Conservation (phyloP, 2,329 filamentous ascomycete genomes). For the Mycogone perniciosa region DNA sequence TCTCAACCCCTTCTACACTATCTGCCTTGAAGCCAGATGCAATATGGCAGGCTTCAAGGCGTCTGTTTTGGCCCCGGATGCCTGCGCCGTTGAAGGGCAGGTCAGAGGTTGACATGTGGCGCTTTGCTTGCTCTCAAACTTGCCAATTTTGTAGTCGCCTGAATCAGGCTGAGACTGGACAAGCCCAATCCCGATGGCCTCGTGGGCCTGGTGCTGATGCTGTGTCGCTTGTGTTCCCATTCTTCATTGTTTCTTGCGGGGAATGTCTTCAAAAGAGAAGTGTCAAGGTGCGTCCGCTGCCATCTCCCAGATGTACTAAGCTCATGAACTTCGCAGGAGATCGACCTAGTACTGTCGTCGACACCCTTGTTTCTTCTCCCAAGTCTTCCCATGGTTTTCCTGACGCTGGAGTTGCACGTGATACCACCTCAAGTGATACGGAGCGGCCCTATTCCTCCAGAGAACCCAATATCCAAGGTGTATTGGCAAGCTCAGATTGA, state of each 20-base stretch:
- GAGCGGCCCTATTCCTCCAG: slow-evolving; percentile 38
- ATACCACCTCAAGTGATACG: slow-evolving; percentile 52
- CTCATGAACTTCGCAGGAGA: slow-evolving; percentile 49
- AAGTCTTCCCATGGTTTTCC: slow-evolving; percentile 63
- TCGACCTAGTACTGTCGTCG: slow-evolving; percentile 59
- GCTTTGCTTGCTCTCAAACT: slow-evolving; percentile 51
- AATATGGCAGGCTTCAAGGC: slow-evolving; percentile 67
- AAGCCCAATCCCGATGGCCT: slow-evolving; percentile 42
- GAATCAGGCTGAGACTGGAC: slow-evolving; percentile 18
- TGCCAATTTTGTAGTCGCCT: slow-evolving; percentile 63
- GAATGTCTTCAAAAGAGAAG: slow-evolving; percentile 55
- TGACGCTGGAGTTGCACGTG: slow-evolving; percentile 56
- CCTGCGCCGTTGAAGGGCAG: slow-evolving; percentile 60
- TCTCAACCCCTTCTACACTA: slow-evolving; percentile 21
- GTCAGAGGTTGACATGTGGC: slow-evolving; percentile 72
- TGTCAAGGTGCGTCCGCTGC: slow-evolving; percentile 52
- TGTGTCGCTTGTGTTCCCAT: slow-evolving; percentile 64
- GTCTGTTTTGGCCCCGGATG: slow-evolving; percentile 57
- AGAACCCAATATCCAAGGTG: slow-evolving; percentile 54
- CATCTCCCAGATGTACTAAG: slow-evolving; percentile 1
- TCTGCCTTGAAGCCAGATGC: slow-evolving; percentile 48
- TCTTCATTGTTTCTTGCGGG: slow-evolving; percentile 60
- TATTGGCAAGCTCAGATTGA: slow-evolving; percentile 60
- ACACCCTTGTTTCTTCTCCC: slow-evolving; percentile 56
- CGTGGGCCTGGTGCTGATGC: slow-evolving; percentile 56